Evolutionary conservation across 2,329 filamentous ascomycete genomes (phyloP), one percentile per base, ranked within the genome.

Genomic region (Cercospora sp.): DNA sequence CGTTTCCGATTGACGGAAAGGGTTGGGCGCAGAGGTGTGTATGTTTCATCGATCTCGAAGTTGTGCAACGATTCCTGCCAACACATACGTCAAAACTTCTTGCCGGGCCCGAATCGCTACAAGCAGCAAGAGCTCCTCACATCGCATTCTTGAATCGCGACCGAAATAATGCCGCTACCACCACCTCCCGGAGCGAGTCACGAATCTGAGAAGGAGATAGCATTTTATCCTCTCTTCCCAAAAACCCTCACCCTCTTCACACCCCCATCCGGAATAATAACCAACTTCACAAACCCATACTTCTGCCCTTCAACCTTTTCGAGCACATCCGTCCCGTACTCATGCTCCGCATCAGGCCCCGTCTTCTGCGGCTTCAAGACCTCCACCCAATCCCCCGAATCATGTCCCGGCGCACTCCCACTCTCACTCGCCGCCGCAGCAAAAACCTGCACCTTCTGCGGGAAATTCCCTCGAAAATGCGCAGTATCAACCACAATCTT

Each of bases 211-310:
- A 28, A 28, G 3, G 26, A 28, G 26, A 5, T 5, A 28, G 26
- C 5, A 28, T 28, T 10, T 28, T 16, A 69, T 12, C n/a, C 70
- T 34, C 69, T 73, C 43, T 85, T 88, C 2, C 90, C 92, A 79
- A 91, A 89, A 1, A 94, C 88, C 57, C 93, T 87, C 72, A 97
- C 86, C 71, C 94, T 85, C 87, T 97, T 97, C 2, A 97, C 91
- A 26, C 94, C 94, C 37, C 94, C 94, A 80, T 98, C 94, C 0
- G 94, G 94, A 73, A 97, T 92, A 78, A 97, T 95, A 37, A 92
- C 91, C 78, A 98, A 84, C 85, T 97, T 97, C 24, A 94, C 89
- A 81, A 95, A 93, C 12, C 91, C 93, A 76, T 92, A 91, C 2
- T 84, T 81, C 77, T 83, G 85, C 43, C 88, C 87, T 72, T 85